Percentiles rank a stretch among this genome's conserved stretches.
phyloP scores from a whole-genome alignment of 1,139 yeast species.

The Meyerozyma carpophila region DNA sequence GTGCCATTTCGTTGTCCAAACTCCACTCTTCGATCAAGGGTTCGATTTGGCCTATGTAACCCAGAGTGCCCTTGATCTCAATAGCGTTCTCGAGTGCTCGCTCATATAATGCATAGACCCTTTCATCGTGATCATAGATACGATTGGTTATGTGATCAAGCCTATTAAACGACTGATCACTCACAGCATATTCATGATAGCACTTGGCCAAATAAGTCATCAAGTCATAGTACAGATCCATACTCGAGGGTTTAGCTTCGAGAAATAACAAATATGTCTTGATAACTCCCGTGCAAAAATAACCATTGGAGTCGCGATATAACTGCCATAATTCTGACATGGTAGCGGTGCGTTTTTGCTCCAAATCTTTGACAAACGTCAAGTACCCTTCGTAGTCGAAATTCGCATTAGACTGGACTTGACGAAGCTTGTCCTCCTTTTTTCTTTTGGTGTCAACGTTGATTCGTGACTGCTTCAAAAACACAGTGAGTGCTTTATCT shows the following conservation, averaged over 20 bases:
- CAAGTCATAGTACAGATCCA: constrained; percentile 15
- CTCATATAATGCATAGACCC: constrained; percentile 20
- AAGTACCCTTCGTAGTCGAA: constrained; percentile 39
- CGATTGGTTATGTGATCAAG: constrained; percentile 5
- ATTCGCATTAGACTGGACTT: constrained; percentile 28
- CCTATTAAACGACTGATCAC: constrained; percentile 24
- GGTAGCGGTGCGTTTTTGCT: constrained; percentile 20
- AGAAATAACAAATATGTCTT: constrained; percentile 18
- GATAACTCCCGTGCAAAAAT: constrained; percentile 22
- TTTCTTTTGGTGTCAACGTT: constrained; percentile 5
- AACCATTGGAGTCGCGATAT: constrained; percentile 18
- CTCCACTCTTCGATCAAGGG: constrained; percentile 36
- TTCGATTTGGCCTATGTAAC: constrained; percentile 25
- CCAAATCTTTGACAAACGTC: constrained; percentile 21
- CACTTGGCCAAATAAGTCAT: constrained; percentile 18
- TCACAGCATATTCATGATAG: constrained; percentile 16
- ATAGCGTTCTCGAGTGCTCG: constrained; percentile 23
- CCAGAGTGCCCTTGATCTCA: constrained; percentile 23
- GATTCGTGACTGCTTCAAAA: constrained; percentile 16
- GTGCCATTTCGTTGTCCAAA: constrained; percentile 25
- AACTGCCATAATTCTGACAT: constrained; percentile 32
- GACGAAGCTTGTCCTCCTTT: constrained; percentile 14
- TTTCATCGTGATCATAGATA: constrained; percentile 13
- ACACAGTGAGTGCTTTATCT: constrained; percentile 22
- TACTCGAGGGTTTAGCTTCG: constrained; percentile 14